Conservation (phyloP, 2,329 filamentous ascomycete species). For the Cyclaneusma minus region DNA sequence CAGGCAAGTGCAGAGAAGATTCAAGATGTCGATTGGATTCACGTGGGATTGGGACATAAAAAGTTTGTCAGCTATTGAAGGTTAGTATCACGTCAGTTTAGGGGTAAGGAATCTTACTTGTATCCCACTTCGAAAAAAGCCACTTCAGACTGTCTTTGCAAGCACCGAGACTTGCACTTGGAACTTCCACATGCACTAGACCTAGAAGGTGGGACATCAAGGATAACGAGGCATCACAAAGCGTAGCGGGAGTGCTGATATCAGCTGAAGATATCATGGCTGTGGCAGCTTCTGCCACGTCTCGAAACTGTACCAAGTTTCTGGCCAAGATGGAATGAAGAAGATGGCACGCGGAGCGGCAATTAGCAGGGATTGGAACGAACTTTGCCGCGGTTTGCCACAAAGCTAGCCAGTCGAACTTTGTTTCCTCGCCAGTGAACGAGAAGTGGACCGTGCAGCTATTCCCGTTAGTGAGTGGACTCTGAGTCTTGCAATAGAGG, state of each 20-base stretch:
- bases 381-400: constrained; percentile 64
- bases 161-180: constrained; percentile 50
- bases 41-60: constrained; percentile 53
- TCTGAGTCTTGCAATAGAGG: background rate
- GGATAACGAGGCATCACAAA: constrained; percentile 65
- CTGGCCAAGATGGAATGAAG: constrained; percentile 52
- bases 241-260: constrained; percentile 59
- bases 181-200: constrained; percentile 49
- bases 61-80: constrained; percentile 41
- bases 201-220: constrained; percentile 59
- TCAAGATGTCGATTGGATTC: constrained; percentile 48
- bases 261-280: constrained; percentile 63
- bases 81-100: constrained; percentile 4
- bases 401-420: constrained; percentile 50
- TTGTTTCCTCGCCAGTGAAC: constrained; percentile 19
- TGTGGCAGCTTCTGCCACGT: constrained; percentile 53
- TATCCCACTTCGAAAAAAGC: constrained; percentile 70
- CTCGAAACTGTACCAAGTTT: constrained; percentile 50
- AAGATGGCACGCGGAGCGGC: constrained; percentile 62
- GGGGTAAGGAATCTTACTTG: constrained; percentile 37
- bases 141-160: constrained; percentile 64
- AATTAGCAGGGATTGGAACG: constrained; percentile 53
- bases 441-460: constrained; percentile 30
- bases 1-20: constrained; percentile 54
- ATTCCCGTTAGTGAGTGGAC: constrained; percentile 2